Evolutionary conservation across 208 protist species (phyloP).

Genomic region (Zelonia costaricensis): DNA sequence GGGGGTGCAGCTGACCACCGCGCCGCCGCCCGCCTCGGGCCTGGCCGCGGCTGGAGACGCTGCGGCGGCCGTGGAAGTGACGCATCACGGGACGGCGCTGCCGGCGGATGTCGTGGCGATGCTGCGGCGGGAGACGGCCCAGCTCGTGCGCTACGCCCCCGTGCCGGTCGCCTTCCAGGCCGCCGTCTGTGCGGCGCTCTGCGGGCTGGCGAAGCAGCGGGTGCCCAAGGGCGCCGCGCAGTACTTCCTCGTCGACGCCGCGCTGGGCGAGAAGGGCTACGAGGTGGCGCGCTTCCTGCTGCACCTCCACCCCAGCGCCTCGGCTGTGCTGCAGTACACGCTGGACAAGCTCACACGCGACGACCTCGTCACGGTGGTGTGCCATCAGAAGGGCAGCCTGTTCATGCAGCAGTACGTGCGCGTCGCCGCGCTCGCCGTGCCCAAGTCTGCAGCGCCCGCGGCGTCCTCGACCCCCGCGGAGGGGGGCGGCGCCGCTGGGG

Average conservation of each 20-base stretch:
- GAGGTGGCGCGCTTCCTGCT: constrained; percentile 77
- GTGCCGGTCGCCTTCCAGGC: constrained; percentile 53
- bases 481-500: too few relatives aligned
- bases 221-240: constrained; percentile 57
- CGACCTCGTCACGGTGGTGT: constrained; percentile 51
- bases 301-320: constrained; percentile 63
- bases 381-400: constrained; percentile 63
- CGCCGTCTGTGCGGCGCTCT: constrained; percentile 45
- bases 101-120: constrained; percentile 54
- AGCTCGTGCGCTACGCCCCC: constrained; percentile 60
- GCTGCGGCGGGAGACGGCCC: constrained; percentile 46
- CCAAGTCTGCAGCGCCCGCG: constrained; percentile 6
- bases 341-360: constrained; percentile 71
- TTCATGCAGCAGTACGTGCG: constrained; percentile 83
- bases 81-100: constrained; percentile 34
- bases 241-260: constrained; percentile 65
- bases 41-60: background rate
- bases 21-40: background rate
- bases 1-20: constrained; percentile 14
- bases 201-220: constrained; percentile 32
- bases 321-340: constrained; percentile 52
- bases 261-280: constrained; percentile 52
- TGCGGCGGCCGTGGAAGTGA: constrained; percentile 14
- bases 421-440: constrained; percentile 16
- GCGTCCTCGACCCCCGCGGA: too few relatives aligned